Conservation (phyloP, 768 basidiomycete genomes). For the Leccinum aurantiacum region DNA sequence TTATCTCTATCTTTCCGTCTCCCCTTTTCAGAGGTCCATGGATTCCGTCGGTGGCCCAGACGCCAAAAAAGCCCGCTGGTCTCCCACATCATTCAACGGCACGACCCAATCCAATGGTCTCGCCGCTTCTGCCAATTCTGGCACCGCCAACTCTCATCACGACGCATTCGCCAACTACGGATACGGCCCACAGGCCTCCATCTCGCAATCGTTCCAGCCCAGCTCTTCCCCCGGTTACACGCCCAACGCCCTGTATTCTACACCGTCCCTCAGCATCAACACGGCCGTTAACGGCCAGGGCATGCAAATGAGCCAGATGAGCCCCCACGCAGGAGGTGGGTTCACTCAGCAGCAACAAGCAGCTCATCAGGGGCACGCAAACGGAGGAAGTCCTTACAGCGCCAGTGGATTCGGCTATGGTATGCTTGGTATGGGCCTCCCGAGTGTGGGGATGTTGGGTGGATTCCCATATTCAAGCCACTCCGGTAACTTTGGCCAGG, state of each 20-base stretch:
- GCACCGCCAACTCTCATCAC: constrained; percentile 43
- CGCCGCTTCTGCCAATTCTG: constrained; percentile 36
- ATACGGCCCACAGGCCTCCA: constrained; percentile 73
- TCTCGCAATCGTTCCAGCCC: constrained; percentile 51
- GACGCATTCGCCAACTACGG: constrained; percentile 87
- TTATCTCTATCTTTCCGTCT: neutral
- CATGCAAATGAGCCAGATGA: constrained; percentile 56
- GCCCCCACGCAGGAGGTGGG: constrained; percentile 62
- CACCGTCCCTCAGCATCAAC: constrained; percentile 68
- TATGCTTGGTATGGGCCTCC: constrained; percentile 81
- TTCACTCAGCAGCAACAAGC: constrained; percentile 45
- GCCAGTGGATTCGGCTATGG: constrained; percentile 54
- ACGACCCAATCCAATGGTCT: constrained; percentile 38
- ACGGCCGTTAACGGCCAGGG: constrained; percentile 49
- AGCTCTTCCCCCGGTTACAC: constrained; percentile 49
- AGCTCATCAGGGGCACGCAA: constrained; percentile 40
- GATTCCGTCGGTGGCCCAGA: constrained; percentile 80
- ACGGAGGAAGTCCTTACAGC: constrained; percentile 57
- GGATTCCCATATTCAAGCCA: constrained; percentile 72
- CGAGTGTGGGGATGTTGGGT: constrained; percentile 68
- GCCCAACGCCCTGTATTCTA: constrained; percentile 68
- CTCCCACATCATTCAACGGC: constrained; percentile 55
- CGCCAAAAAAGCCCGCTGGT: constrained; percentile 90
- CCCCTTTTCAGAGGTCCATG: constrained; percentile 70
- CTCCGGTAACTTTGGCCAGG: constrained; percentile 71